Base-by-base conservation (phyloP, 1,284 basidiomycete species). In the Ceratobasidium sp. region DNA sequence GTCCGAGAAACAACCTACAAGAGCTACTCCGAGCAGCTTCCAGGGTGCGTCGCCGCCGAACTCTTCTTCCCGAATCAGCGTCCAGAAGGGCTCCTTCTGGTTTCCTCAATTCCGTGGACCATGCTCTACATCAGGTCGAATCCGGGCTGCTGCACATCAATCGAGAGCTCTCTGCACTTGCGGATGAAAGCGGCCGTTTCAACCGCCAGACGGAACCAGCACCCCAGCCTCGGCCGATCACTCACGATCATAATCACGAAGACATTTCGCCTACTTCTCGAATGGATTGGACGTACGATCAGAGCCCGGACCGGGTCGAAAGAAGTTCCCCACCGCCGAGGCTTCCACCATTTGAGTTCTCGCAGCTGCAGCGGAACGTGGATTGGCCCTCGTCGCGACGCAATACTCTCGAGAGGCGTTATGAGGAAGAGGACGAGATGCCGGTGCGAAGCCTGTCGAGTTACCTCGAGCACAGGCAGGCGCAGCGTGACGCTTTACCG, bases 11-110 rank as follows among this genome's bases (percentile, higher is more conserved):
- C 38, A 70, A 36, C 40, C 21, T 59, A 30, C 66, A 70, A 18
- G 66, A 70, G 7, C 12, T 70, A 16, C 8, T 70, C 16, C n/a
- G 54, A n/a, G 66, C 66, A 44, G 51, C 64, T 16, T 69, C 64
- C 14, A 42, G 63, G 14, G 64, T 54, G n/a, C 66, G 66, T 48
- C 66, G 66, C 12, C 66, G 66, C n/a, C 53, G 66, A n/a, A 59
- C 66, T 54, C 66, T 70, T 3, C 44, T 70, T 18, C 66, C 66
- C 8, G 66, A 70, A 40, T 58, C 66, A 12, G 8, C 66, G 16
- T 49, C 66, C 8, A 44, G 66, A 11, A n/a, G 66, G 48, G 40
- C 18, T n/a, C 56, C 66, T 30, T 23, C 38, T 25, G 56, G 54
- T 36, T 70, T 70, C 38, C 42, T 70, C 25, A 30, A 70, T 38